These are phyloP conservation scores for Wickerhamomyces xylosicus DNA, from an alignment of 805 yeast genomes.

Conservation along the genomic window DNA sequence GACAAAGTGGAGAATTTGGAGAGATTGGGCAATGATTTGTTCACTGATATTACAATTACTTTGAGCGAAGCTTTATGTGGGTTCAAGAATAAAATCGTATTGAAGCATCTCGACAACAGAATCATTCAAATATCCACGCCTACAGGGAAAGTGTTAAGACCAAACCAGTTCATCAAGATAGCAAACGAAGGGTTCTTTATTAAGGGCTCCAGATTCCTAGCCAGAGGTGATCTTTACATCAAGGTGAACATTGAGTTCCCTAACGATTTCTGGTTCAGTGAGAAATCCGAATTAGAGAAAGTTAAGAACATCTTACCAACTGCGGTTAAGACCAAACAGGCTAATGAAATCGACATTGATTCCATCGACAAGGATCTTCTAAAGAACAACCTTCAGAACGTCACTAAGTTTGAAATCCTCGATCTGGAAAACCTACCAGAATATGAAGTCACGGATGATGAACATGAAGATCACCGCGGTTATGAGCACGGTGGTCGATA, in stretches of 20 bases:
- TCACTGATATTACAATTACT: constrained; percentile 47
- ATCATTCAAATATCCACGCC: constrained; percentile 55
- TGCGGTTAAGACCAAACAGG: constrained; percentile 2
- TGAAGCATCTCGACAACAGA: constrained; percentile 75
- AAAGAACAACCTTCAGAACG: constrained; percentile 13
- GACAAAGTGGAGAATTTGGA: constrained; percentile 27
- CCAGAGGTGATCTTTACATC: constrained; percentile 62
- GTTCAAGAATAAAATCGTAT: constrained; percentile 47
- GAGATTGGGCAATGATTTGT: constrained; percentile 55
- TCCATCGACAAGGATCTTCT: constrained; percentile 22
- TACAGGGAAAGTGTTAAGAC: constrained; percentile 71
- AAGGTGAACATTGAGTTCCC: constrained; percentile 74
- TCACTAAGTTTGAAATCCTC: constrained; percentile 7
- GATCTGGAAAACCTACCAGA: constrained; percentile 4
- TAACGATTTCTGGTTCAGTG: constrained; percentile 73
- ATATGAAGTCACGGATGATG: constrained; percentile 5
- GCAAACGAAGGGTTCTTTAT: constrained; percentile 81
- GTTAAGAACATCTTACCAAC: constrained; percentile 47
- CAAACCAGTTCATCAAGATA: constrained; percentile 58
- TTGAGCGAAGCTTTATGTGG: constrained; percentile 83
- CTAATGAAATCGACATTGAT: constrained; percentile 15
- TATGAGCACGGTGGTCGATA: not conserved
- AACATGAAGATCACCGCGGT: constrained; percentile 7
- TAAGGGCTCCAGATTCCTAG: constrained; percentile 17
- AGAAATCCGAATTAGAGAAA: constrained; percentile 49